Conservation (phyloP, 1,284 basidiomycete species). For the Heterobasidion annosum region DNA sequence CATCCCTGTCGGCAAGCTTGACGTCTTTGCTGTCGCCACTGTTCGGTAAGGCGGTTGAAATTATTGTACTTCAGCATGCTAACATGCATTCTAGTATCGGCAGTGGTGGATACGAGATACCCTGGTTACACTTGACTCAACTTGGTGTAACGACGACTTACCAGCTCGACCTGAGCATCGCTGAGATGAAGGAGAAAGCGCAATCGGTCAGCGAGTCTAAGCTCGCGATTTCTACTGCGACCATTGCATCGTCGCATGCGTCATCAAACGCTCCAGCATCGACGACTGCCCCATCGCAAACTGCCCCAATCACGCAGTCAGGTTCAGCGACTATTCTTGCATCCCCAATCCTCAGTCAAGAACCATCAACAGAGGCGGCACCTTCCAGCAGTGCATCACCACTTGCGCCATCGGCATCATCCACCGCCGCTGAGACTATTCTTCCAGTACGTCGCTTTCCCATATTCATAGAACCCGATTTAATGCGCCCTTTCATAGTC, state of each 20-base stretch:
- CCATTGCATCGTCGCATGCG: neutral
- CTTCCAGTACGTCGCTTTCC: no score
- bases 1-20: constrained; percentile 42
- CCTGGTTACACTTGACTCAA: constrained; percentile 48
- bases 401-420: neutral
- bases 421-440: no score
- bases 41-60: constrained; percentile 20
- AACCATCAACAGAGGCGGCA: neutral
- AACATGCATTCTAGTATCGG: neutral
- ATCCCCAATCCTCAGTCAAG: neutral
- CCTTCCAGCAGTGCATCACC: neutral
- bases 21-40: constrained; percentile 41
- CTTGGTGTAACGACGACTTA: constrained; percentile 37
- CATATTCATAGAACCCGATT: no score
- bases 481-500: no score
- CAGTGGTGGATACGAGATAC: constrained; percentile 37
- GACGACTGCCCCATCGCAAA: neutral
- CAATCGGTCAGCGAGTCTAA: neutral
- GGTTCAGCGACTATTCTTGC: neutral
- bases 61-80: neutral
- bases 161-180: neutral
- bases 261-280: neutral
- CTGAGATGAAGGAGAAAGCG: neutral
- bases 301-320: neutral
- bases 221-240: neutral